A percentile compares a stretch with the other conserved stretches of the same genome.
Conservation (phyloP, 306 rosid species). For the Senna siamea region DNA sequence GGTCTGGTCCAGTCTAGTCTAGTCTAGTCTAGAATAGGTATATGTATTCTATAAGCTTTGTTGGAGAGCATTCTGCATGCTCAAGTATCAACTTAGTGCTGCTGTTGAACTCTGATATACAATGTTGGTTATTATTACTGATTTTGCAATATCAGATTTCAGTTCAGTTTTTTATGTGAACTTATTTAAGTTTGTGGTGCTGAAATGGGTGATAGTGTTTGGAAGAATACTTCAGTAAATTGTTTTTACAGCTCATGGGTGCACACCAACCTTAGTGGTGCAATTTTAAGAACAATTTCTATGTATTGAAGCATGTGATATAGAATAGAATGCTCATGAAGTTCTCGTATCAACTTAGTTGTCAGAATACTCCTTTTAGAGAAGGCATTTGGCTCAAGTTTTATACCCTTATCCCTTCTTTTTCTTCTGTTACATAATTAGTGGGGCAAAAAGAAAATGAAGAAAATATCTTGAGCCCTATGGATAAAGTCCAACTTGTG, state of each 20-base stretch:
- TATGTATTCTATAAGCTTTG: constrained; percentile 4
- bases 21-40: not conserved
- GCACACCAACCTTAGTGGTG: constrained; percentile 10
- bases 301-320: constrained; percentile 15
- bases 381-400: not conserved
- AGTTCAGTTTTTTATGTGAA: constrained; percentile 20
- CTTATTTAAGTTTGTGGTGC: constrained; percentile 25
- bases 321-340: constrained; percentile 17
- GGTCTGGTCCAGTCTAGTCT: not conserved
- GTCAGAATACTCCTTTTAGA: constrained; percentile 27
- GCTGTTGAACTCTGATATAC: constrained; percentile 24
- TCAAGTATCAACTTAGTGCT: not conserved
- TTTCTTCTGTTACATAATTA: constrained; percentile 23
- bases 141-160: not conserved
- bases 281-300: constrained; percentile 27
- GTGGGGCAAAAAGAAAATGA: not conserved
- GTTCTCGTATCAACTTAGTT: not conserved
- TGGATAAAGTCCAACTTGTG: not conserved
- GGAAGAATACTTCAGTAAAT: not conserved
- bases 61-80: constrained; percentile 13
- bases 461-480: not conserved
- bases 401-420: constrained; percentile 11
- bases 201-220: constrained; percentile 28
- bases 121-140: constrained; percentile 13
- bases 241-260: constrained; percentile 22